A percentile compares a stretch with the other conserved stretches of the same genome.
Conservation (phyloP, 306 rosid genomes). For the Glycine soja region DNA sequence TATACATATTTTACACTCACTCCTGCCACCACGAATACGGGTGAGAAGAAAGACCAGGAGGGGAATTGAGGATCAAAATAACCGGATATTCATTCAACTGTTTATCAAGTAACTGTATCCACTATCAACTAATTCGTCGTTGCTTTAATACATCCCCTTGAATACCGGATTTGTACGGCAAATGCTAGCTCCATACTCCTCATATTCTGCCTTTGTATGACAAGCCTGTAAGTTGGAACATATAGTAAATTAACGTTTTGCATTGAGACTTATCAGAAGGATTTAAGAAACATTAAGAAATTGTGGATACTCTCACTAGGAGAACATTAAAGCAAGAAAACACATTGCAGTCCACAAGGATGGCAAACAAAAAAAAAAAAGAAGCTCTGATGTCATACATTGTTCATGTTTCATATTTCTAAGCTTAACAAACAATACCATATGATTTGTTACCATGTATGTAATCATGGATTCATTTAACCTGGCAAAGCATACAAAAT, state of each 20-base stretch:
- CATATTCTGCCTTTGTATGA: slow-evolving; percentile 98
- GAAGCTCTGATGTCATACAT: not conserved
- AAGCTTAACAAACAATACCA: slow-evolving; percentile 18
- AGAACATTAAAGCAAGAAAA: not conserved
- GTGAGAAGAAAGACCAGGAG: slow-evolving; percentile 41
- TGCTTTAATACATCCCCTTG: slow-evolving; percentile 95
- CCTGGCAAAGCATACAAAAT: not conserved
- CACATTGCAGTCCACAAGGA: not conserved
- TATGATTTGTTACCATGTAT: not conserved
- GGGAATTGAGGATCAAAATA: slow-evolving; percentile 27
- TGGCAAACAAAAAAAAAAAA: not conserved
- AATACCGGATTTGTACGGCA: slow-evolving; percentile 98
- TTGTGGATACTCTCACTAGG: not conserved
- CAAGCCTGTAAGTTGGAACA: slow-evolving; percentile 75
- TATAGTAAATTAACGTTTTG: slow-evolving; percentile 3
- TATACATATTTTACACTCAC: slow-evolving; percentile 66
- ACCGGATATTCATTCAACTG: slow-evolving; percentile 39
- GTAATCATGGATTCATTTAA: slow-evolving; percentile 15
- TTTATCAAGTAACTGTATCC: slow-evolving; percentile 42
- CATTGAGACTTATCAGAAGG: not conserved
- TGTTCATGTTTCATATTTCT: slow-evolving; percentile 6
- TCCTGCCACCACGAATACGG: slow-evolving; percentile 43
- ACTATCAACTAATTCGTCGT: slow-evolving; percentile 45
- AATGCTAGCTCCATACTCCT: slow-evolving; percentile 96
- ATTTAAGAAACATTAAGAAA: slow-evolving; percentile 7